phyloP scores from a whole-genome alignment of 2,329 filamentous ascomycete genomes.

The Pseudogymnoascus sp. region DNA sequence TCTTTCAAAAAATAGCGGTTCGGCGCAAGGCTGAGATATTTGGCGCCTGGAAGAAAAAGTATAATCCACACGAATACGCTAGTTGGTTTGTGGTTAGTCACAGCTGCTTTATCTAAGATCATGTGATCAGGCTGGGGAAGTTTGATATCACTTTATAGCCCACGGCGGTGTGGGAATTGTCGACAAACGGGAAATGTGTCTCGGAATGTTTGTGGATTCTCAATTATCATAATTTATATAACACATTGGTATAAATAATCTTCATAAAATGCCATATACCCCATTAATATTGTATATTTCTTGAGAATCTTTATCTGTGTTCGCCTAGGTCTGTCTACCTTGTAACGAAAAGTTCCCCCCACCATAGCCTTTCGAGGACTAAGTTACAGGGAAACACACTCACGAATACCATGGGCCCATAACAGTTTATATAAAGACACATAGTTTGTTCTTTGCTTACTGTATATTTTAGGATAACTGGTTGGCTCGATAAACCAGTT shows the following conservation, averaged over 20 bases:
- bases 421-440: not conserved
- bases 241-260: not conserved
- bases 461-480: conserved; percentile 3
- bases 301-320: conserved; percentile 2
- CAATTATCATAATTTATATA: conserved; percentile 2
- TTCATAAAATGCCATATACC: conserved; percentile 1
- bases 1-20: conserved; percentile 2
- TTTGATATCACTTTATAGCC: not conserved
- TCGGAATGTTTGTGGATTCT: not conserved
- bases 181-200: not conserved
- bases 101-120: not conserved
- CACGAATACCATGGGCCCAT: not conserved
- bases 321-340: conserved; percentile 7
- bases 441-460: not conserved
- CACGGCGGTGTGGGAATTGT: not conserved
- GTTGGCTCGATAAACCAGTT: not conserved
- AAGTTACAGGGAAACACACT: not conserved
- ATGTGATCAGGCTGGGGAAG: conserved; percentile 3
- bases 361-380: conserved; percentile 4
- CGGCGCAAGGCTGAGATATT: conserved; percentile 9
- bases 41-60: conserved; percentile 7
- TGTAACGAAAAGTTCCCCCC: conserved; percentile 5
- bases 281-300: not conserved
- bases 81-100: not conserved
- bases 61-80: not conserved